Percentiles rank a stretch among this genome's conserved stretches.
Evolutionary conservation across 805 yeast species (phyloP).

Genomic region (Metschnikowia cerradonensis): DNA sequence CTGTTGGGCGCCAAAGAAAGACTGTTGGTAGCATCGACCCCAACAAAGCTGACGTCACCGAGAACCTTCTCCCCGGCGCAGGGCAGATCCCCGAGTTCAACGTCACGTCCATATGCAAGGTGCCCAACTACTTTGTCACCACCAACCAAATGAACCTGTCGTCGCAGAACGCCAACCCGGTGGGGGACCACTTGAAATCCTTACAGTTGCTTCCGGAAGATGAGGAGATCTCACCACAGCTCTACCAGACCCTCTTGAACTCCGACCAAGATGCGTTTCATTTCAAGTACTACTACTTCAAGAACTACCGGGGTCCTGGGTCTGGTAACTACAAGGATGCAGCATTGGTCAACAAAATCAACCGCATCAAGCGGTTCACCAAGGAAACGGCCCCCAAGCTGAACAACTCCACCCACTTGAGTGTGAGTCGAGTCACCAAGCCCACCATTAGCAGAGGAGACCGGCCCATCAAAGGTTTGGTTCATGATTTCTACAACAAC

Average conservation of each 20-base stretch:
- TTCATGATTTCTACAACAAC: constrained; percentile 31
- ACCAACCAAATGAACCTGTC: constrained; percentile 22
- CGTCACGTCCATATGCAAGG: constrained; percentile 37
- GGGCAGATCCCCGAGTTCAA: constrained; percentile 42
- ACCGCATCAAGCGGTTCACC: constrained; percentile 24
- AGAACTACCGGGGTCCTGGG: constrained; percentile 43
- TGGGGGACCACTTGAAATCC: constrained; percentile 9
- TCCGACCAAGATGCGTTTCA: constrained; percentile 35
- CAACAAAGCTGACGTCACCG: constrained; percentile 36
- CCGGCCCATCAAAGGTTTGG: constrained; percentile 34
- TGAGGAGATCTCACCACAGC: constrained; percentile 26
- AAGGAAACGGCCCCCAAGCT: constrained; percentile 10
- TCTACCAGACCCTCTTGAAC: constrained; percentile 33
- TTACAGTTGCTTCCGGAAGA: constrained; percentile 22
- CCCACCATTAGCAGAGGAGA: constrained; percentile 16
- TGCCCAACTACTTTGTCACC: constrained; percentile 39
- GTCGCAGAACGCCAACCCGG: constrained; percentile 19
- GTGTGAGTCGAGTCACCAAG: constrained; percentile 17
- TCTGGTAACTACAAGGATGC: constrained; percentile 45
- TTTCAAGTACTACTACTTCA: constrained; percentile 38
- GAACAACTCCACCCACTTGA: constrained; percentile 24
- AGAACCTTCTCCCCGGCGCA: constrained; percentile 40
- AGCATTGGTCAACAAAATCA: constrained; percentile 36
- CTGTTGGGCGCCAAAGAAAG: constrained; percentile 30
- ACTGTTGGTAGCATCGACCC: constrained; percentile 34